A percentile compares a stretch with the other conserved stretches of the same genome.
phyloP scores from a whole-genome alignment of 371 early-diverging fungal species.

The Syncephalis fuscata region DNA sequence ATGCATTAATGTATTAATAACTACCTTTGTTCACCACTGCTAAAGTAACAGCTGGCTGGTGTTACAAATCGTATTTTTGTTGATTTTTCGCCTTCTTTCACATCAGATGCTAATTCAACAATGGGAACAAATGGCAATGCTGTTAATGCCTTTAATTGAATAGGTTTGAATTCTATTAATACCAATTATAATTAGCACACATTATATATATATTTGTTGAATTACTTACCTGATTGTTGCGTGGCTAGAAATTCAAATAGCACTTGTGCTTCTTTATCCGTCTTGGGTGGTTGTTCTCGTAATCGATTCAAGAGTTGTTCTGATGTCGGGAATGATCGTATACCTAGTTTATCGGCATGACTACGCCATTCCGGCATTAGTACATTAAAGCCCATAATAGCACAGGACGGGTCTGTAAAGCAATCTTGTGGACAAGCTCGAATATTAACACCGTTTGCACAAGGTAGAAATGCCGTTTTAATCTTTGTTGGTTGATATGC shows the following conservation, averaged over 20 bases:
- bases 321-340: conserved; percentile 38
- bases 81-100: conserved; percentile 4
- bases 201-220: too few species aligned
- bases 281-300: conserved; percentile 15
- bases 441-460: conserved; percentile 13
- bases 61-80: conserved; percentile 15
- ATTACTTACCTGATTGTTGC: conserved; percentile 27
- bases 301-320: conserved; percentile 25
- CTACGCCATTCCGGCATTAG: conserved; percentile 31
- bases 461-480: conserved; percentile 44
- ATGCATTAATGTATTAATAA: conserved; percentile 2
- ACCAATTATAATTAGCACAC: too few species aligned
- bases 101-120: too few species aligned
- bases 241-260: conserved; percentile 55
- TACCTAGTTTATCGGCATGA: conserved; percentile 49
- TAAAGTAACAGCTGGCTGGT: conserved; percentile 42
- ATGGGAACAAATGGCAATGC: too few species aligned
- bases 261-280: conserved; percentile 21
- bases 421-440: conserved; percentile 34
- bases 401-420: conserved; percentile 37
- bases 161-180: too few species aligned
- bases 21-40: conserved; percentile 17
- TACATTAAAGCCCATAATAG: conserved; percentile 46
- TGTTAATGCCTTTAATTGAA: too few species aligned
- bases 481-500: conserved; percentile 23